These are phyloP conservation scores for Trichoderma guizhouense DNA, from an alignment of 2,329 filamentous ascomycete species.

Conservation along the genomic window DNA sequence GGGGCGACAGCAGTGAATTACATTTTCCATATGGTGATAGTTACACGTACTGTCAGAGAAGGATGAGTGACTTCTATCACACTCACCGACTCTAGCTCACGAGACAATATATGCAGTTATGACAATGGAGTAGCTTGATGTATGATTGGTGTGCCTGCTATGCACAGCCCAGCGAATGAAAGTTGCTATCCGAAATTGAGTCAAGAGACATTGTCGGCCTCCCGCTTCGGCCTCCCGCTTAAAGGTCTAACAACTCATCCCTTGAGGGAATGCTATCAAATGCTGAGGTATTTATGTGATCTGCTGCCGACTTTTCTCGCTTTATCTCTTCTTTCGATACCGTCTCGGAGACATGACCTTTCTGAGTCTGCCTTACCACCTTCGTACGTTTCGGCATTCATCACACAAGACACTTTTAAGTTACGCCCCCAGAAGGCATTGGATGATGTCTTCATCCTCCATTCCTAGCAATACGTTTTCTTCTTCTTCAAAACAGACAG, in stretches of 20 bases:
- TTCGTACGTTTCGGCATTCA: too few species aligned
- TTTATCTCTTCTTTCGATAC: too few species aligned
- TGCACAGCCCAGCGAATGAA: not conserved
- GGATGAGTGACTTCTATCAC: not conserved
- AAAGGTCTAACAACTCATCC: not conserved
- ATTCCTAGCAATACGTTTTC: not conserved
- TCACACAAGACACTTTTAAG: not conserved
- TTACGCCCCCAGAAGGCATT: not conserved
- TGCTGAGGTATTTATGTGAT: not conserved
- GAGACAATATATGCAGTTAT: not conserved
- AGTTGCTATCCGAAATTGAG: not conserved
- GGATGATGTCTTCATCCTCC: not conserved
- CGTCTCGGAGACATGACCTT: not conserved
- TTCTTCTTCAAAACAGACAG: not conserved
- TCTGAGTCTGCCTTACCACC: not conserved
- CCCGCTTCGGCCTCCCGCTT: conserved; percentile 2
- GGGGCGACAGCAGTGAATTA: not conserved
- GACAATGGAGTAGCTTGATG: not conserved
- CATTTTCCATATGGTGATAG: not conserved
- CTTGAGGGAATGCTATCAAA: not conserved
- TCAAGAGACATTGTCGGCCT: not conserved
- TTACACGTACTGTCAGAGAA: not conserved
- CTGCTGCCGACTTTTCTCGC: not conserved
- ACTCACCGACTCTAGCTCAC: not conserved
- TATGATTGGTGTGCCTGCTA: not conserved